Base-by-base conservation (phyloP, 2,329 filamentous ascomycete genomes). In the Tothia fuscella region DNA sequence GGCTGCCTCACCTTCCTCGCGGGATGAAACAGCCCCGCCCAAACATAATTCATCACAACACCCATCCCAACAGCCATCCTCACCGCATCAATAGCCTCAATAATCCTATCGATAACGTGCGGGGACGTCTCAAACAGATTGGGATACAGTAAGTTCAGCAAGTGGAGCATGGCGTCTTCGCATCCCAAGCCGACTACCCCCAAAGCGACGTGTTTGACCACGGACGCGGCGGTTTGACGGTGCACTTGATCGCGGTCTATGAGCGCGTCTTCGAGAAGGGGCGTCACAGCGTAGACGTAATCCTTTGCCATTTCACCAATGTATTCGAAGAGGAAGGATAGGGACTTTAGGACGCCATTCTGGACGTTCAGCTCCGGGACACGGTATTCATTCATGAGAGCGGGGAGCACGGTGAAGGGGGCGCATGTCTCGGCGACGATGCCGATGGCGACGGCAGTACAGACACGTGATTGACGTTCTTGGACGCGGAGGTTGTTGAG, bases 251-350 rank as follows among this genome's bases (percentile, higher is more conserved):
- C 91, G 47, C 91, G 81, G 61, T 98, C 91, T 62, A 95, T 95
- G 47, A 98, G 78, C 2, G 93, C 91, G 57, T 98, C 91, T 58
- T 98, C 91, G 2, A 98, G 78, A 7, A 98, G 70, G 5, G 91
- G 91, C 2, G 88, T 95, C 25, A 98, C 88, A 14, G 93, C 91
- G 56, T 98, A 98, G 57, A 98, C 91, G 59, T 98, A 98, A 63
- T 98, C 91, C 66, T 96, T 98, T 49, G 87, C 86, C 91, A 98
- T 96, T 63, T 98, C 91, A 48, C 91, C 91, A 59, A 98, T 98
- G 64, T 98, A 98, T 58, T 98, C 91, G 57, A 96, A 98, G 47
- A 98, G 72, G 72, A 98, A 98, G 5, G 85, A 93, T 41, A 98
- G 73, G 4, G 88, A 88, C 62, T 98, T 98, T 57, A 98, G 78